Percentiles rank a stretch among this genome's conserved stretches.
phyloP scores from a whole-genome alignment of 805 yeast genomes.

The Limtongia smithiae region DNA sequence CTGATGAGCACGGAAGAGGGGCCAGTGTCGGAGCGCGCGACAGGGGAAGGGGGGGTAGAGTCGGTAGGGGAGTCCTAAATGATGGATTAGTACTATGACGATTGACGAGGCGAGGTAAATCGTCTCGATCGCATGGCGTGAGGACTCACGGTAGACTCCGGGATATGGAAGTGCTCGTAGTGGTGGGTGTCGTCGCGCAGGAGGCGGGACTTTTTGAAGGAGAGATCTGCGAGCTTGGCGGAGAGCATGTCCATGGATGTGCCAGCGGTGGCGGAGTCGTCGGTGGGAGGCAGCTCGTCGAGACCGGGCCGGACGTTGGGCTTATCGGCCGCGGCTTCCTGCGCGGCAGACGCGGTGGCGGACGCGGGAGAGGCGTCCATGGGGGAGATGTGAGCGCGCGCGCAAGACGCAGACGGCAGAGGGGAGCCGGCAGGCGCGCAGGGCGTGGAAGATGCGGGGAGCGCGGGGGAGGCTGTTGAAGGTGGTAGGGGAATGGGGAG shows the following conservation, averaged over 20 bases:
- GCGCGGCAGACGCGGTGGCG: too few relatives aligned
- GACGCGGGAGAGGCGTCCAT: too few relatives aligned
- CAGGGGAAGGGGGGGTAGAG: constrained; percentile 25
- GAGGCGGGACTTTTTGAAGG: constrained; percentile 32
- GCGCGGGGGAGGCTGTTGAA: too few relatives aligned
- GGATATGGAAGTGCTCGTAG: constrained; percentile 36
- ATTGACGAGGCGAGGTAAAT: too few relatives aligned
- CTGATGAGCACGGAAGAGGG: constrained; percentile 11
- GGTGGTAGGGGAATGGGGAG: too few relatives aligned
- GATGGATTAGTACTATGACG: too few relatives aligned
- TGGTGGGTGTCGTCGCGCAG: constrained; percentile 33
- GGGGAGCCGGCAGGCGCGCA: too few relatives aligned
- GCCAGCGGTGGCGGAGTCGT: neutral
- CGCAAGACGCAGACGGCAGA: too few relatives aligned
- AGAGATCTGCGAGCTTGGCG: constrained; percentile 29
- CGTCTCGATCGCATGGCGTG: too few relatives aligned
- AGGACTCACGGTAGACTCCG: constrained; percentile 32
- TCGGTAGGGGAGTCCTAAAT: constrained; percentile 16
- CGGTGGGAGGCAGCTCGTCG: constrained; percentile 35
- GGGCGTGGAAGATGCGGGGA: too few relatives aligned
- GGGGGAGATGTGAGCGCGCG: too few relatives aligned
- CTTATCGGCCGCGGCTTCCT: neutral
- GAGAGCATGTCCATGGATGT: constrained; percentile 18
- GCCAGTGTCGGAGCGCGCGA: constrained; percentile 9
- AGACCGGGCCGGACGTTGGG: neutral